Evolutionary conservation across 352 stramenopile species (phyloP).

Genomic region (Globisporangium yorkense): DNA sequence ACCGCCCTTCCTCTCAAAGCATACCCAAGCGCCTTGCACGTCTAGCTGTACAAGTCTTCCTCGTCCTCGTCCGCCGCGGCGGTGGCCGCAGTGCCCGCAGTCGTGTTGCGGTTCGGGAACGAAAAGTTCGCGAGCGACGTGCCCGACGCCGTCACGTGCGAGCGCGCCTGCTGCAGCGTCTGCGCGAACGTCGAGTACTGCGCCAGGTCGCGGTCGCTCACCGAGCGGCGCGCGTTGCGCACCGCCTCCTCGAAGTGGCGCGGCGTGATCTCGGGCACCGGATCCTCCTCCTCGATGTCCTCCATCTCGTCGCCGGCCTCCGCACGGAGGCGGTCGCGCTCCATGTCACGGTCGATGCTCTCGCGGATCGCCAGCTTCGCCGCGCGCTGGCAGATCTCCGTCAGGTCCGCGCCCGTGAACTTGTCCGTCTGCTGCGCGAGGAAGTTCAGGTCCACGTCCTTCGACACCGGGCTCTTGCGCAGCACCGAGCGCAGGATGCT

Average conservation of each 20-base stretch:
- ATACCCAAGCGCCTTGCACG: neutral
- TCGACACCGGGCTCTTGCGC: conserved; percentile 96
- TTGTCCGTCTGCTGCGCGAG: conserved; percentile 97
- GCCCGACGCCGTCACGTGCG: conserved; percentile 90
- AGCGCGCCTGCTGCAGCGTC: conserved; percentile 95
- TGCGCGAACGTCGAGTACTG: conserved; percentile 87
- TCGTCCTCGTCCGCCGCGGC: conserved; percentile 89
- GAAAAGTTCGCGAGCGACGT: conserved; percentile 95
- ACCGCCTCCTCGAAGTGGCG: conserved; percentile 98
- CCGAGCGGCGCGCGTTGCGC: conserved; percentile 94
- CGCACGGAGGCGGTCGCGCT: conserved; percentile 92
- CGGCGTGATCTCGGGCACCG: conserved; percentile 92
- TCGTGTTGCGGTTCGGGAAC: conserved; percentile 85
- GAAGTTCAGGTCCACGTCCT: conserved; percentile 98
- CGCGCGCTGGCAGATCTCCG: conserved; percentile 99
- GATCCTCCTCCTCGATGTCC: conserved; percentile 94
- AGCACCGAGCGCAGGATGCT: conserved; percentile 95
- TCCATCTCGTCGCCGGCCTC: conserved; percentile 89
- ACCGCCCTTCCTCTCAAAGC: too few relatives aligned
- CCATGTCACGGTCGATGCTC: conserved; percentile 98
- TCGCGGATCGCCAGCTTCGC: conserved; percentile 99
- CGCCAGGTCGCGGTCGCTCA: conserved; percentile 96
- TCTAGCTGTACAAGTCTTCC: conserved; percentile 97
- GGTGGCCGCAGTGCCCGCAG: conserved; percentile 28
- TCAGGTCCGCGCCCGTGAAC: conserved; percentile 99